Evolutionary conservation across 2,329 filamentous ascomycete species (phyloP).

Genomic region (Phialemoniopsis sp.): DNA sequence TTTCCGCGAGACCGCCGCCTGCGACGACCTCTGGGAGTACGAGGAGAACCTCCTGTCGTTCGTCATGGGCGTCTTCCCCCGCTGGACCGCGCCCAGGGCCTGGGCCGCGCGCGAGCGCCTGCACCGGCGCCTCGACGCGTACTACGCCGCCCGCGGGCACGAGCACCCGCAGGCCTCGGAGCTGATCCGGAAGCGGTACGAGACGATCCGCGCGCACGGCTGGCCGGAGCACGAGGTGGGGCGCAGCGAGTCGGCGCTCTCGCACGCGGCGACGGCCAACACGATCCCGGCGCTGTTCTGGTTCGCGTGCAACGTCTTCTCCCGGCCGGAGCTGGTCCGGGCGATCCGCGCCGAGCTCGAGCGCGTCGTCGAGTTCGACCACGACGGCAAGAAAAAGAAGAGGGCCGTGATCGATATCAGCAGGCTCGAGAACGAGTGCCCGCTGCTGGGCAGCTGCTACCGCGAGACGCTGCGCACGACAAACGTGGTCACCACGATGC

Average conservation of each 20-base stretch:
- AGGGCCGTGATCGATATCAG: constrained; percentile 33
- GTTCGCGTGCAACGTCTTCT: constrained; percentile 22
- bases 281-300: constrained; percentile 32
- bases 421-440: constrained; percentile 1
- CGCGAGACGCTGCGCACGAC: constrained; percentile 1
- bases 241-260: constrained; percentile 22
- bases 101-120: constrained; percentile 18
- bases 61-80: constrained; percentile 23
- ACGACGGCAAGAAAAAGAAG: too few relatives aligned
- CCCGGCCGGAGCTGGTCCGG: constrained; percentile 15
- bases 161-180: constrained; percentile 17
- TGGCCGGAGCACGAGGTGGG: constrained; percentile 20
- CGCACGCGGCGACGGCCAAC: constrained; percentile 23
- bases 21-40: constrained; percentile 22
- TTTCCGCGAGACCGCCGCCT: too few relatives aligned
- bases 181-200: constrained; percentile 21
- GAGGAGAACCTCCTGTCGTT: constrained; percentile 21
- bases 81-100: constrained; percentile 21
- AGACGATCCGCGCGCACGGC: constrained; percentile 18
- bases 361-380: too few relatives aligned
- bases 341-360: constrained; percentile 24
- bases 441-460: constrained; percentile 1
- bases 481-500: constrained; percentile 1
- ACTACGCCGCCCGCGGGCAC: constrained; percentile 22
- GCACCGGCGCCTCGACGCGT: constrained; percentile 18